These are phyloP conservation scores for Collybia mongolica DNA, from an alignment of 768 basidiomycete genomes.

Conservation along the genomic window DNA sequence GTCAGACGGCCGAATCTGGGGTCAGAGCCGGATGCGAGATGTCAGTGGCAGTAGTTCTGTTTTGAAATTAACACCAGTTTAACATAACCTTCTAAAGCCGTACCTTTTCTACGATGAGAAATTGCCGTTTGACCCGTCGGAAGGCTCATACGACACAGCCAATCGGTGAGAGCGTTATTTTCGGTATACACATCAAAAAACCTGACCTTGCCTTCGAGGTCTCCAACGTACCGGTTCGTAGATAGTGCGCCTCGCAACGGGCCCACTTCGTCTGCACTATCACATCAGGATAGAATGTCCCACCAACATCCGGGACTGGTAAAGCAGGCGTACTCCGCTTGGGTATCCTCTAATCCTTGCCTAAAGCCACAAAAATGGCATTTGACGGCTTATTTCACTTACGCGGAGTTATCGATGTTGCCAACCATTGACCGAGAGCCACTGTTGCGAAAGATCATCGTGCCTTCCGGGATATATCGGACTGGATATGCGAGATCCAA, in stretches of 20 bases:
- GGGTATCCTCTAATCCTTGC: constrained; percentile 45
- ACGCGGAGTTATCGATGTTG: constrained; percentile 43
- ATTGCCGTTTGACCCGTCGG: constrained; percentile 41
- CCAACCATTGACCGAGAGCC: constrained; percentile 48
- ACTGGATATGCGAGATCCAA: constrained; percentile 42
- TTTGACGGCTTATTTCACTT: constrained; percentile 56
- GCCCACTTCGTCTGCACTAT: constrained; percentile 50
- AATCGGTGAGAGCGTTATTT: constrained; percentile 31
- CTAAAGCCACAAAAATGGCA: constrained; percentile 63
- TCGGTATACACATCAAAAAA: not conserved
- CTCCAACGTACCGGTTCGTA: constrained; percentile 53
- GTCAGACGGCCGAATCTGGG: constrained; percentile 65
- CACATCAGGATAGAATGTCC: constrained; percentile 56
- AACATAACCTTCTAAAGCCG: constrained; percentile 35
- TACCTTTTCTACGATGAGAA: constrained; percentile 73
- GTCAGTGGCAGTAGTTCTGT: constrained; percentile 21
- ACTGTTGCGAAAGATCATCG: constrained; percentile 37
- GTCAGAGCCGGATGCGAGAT: constrained; percentile 66
- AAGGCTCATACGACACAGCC: constrained; percentile 31
- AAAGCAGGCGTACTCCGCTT: constrained; percentile 73
- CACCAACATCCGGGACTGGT: constrained; percentile 57
- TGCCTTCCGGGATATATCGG: constrained; percentile 47
- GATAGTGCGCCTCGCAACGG: constrained; percentile 51
- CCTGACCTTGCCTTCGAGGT: constrained; percentile 19
- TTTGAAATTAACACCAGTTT: constrained; percentile 3